Evolutionary conservation across 306 rosid genomes (phyloP), one percentile per base, ranked within the genome.

Genomic region (Trichosanthes truncata): DNA sequence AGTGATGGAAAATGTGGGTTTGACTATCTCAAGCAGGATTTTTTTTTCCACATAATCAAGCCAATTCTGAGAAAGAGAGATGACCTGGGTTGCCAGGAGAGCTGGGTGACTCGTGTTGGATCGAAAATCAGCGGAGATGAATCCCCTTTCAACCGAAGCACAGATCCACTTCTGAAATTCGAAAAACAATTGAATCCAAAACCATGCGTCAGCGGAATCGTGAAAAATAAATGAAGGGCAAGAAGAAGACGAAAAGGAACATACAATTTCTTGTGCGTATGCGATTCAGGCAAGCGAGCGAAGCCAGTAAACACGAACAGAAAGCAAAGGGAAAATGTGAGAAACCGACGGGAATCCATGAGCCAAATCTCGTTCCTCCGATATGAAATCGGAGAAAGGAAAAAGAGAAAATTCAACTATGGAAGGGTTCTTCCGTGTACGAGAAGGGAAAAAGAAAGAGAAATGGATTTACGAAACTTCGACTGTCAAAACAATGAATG

Each of bases 1-100:
- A 41, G 6, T 52, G 5, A 80, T 5, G 10, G 46, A 20, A 8
- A 20, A 18, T 9, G 38, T 29, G n/a, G 35, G 33, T 9, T 26
- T 46, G 72, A 65, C 45, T 17, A 17, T 15, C 9, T 29, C 12
- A 62, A 15, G 69, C 21, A 33, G 71, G 43, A 63, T 17, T 5
- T 5, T 13, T n/a, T 10, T 63, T 63, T 65, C 25, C 25, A 33
- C 45, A 63, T 3, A 17, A 31, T 33, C 12, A 60, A 72, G 49
- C 41, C 20, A 12, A 18, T 12, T 18, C 1, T 7, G 6, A 38
- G 36, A 78, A 26, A 81, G 82, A 59, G 60, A 79, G n/a, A 74
- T 40, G 61, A 92, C 99, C 99, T 96, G 13, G 99, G 99, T 60
- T 9, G 23, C 99, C 99, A 96, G 4, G 97, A 89, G 78, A 96